A percentile compares a stretch with the other conserved stretches of the same genome.
Evolutionary conservation across 139 green algal species (phyloP).

Genomic region (Marvania coccoides): DNA sequence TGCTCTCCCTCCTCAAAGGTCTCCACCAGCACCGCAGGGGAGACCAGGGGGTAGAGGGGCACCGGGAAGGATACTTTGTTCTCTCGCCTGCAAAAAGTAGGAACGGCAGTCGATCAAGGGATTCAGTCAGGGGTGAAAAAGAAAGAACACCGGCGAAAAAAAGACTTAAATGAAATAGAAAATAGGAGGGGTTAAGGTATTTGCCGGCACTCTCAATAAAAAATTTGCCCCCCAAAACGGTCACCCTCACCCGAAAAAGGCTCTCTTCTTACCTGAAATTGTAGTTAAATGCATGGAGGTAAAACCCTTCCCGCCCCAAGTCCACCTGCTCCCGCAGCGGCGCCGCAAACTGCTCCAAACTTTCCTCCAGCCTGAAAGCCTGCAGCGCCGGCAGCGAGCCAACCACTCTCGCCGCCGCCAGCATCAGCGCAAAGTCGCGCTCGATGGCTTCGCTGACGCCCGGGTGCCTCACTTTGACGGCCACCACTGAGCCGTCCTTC

Average conservation of each 20-base stretch:
- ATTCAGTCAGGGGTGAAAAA: too few relatives aligned
- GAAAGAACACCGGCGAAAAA: too few relatives aligned
- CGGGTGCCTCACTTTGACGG: slow-evolving; percentile 91
- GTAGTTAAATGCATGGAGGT: slow-evolving; percentile 89
- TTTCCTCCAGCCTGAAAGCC: slow-evolving; percentile 79
- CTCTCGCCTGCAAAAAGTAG: too few relatives aligned
- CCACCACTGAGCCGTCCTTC: slow-evolving; percentile 54
- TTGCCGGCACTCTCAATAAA: too few relatives aligned
- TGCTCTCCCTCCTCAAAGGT: slow-evolving; percentile 86
- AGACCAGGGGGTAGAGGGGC: slow-evolving; percentile 89
- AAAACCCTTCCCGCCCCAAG: slow-evolving; percentile 75
- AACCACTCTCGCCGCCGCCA: slow-evolving; percentile 53
- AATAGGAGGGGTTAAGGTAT: too few relatives aligned
- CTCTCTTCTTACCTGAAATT: slow-evolving; percentile 88
- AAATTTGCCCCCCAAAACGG: too few relatives aligned
- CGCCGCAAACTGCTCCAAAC: slow-evolving; percentile 89
- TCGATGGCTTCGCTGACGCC: slow-evolving; percentile 75
- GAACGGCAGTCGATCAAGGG: too few relatives aligned
- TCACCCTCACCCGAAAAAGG: too few relatives aligned
- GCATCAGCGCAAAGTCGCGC: slow-evolving; percentile 93
- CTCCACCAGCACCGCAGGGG: slow-evolving; percentile 80
- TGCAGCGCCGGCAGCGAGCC: slow-evolving; percentile 41
- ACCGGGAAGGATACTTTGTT: slow-evolving; percentile 73
- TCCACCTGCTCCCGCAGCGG: slow-evolving; percentile 96
- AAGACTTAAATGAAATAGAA: too few relatives aligned